phyloP scores from a whole-genome alignment of 352 stramenopile genomes.

The Phytophthora idaei region DNA sequence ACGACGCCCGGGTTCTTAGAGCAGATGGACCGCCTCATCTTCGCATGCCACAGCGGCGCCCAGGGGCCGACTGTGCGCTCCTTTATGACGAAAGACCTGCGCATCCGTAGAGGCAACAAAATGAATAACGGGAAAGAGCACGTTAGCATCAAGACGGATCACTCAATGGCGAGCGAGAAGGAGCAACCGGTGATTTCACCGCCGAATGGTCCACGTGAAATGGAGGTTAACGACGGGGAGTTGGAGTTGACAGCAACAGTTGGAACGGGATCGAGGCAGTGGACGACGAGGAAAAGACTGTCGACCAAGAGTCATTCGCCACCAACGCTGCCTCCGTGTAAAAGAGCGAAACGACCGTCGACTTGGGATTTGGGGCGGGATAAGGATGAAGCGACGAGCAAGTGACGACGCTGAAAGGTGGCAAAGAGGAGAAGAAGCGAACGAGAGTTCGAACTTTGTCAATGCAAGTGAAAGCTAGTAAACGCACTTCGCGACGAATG shows the following conservation, averaged over 20 bases:
- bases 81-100: slow-evolving; percentile 56
- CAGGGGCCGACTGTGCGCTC: slow-evolving; percentile 38
- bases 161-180: neutral
- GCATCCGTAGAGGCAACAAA: slow-evolving; percentile 28
- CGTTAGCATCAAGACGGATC: neutral
- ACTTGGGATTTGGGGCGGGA: slow-evolving; percentile 2
- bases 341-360: slow-evolving; percentile 15
- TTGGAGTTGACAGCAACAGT: neutral
- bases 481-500: slow-evolving; percentile 2
- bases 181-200: slow-evolving; percentile 6
- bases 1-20: slow-evolving; percentile 64
- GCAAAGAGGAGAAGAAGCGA: slow-evolving; percentile 5
- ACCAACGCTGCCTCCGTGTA: neutral
- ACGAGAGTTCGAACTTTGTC: neutral
- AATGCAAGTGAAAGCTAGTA: neutral
- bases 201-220: slow-evolving; percentile 3
- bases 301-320: slow-evolving; percentile 12
- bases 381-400: slow-evolving; percentile 3
- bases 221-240: slow-evolving; percentile 1
- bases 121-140: neutral
- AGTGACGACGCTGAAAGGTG: neutral
- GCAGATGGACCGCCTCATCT: slow-evolving; percentile 73
- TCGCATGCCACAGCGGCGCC: slow-evolving; percentile 60
- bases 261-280: slow-evolving; percentile 15
- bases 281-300: slow-evolving; percentile 29